Conservation (phyloP, 2,329 filamentous ascomycete species). For the Colletotrichum theobromicola region DNA sequence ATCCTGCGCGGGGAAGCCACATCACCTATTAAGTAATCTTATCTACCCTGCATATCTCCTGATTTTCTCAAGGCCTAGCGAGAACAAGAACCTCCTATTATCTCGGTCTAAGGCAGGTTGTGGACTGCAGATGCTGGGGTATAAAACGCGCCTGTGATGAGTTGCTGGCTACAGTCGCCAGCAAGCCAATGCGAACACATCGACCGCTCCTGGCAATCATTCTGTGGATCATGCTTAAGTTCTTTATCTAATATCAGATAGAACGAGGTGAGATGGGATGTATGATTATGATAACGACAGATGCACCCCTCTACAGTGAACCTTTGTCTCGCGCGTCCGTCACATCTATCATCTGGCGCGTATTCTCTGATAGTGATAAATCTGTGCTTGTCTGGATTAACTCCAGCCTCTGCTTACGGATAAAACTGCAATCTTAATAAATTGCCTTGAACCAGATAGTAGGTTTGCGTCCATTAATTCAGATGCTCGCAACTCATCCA, state of each 20-base stretch:
- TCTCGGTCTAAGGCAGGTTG: not conserved
- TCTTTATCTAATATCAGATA: accelerated
- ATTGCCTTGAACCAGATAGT: too few relatives aligned
- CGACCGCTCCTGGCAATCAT: not conserved
- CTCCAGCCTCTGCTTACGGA: too few relatives aligned
- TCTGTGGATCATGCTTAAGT: too few relatives aligned
- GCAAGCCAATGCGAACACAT: not conserved
- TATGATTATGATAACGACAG: not conserved
- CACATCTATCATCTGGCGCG: not conserved
- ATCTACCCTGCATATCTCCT: accelerated
- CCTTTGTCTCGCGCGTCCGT: not conserved
- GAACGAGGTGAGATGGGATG: not conserved
- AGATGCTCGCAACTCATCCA: too few relatives aligned
- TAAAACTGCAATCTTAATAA: too few relatives aligned
- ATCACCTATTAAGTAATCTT: not conserved
- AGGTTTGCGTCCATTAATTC: too few relatives aligned
- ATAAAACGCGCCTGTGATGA: accelerated
- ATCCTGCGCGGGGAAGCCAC: not conserved
- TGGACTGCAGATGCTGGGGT: not conserved
- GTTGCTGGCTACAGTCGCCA: not conserved
- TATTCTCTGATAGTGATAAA: not conserved
- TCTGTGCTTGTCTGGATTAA: not conserved
- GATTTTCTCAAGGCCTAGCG: accelerated
- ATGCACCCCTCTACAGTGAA: not conserved
- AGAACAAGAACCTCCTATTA: not conserved